Conservation (phyloP, 768 basidiomycete genomes). For the Tricholoma matsutake region DNA sequence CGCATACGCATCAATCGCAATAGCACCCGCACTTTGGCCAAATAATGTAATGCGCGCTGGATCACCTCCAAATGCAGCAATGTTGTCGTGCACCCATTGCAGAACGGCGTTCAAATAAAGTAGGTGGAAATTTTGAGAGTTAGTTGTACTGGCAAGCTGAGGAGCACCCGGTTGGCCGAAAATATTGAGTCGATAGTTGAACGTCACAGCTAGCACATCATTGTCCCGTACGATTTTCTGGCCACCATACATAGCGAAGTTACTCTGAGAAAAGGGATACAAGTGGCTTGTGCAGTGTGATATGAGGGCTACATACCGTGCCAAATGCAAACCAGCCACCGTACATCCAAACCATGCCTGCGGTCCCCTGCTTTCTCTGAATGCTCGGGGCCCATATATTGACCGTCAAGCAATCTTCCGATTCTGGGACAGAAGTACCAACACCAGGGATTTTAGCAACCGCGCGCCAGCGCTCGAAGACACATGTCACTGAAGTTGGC, state of each 20-base stretch:
- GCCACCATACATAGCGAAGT: constrained; percentile 28
- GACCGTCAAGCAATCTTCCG: constrained; percentile 34
- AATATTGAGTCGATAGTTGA: constrained; percentile 39
- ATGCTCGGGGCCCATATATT: constrained; percentile 38
- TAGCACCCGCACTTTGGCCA: constrained; percentile 37
- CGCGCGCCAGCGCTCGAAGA: constrained; percentile 22
- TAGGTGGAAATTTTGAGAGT: constrained; percentile 37
- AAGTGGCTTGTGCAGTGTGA: background rate
- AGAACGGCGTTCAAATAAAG: constrained; percentile 40
- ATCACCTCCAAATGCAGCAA: constrained; percentile 42
- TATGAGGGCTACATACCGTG: constrained; percentile 21
- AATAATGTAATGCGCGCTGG: constrained; percentile 35
- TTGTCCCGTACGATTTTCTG: constrained; percentile 31
- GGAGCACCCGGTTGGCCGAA: constrained; percentile 40
- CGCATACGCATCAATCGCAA: constrained; percentile 31
- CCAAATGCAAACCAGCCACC: constrained; percentile 38
- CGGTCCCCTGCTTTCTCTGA: constrained; percentile 29
- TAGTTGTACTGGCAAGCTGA: constrained; percentile 25
- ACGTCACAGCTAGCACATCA: constrained; percentile 33
- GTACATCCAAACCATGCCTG: constrained; percentile 38
- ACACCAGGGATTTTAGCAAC: constrained; percentile 22
- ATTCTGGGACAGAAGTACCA: constrained; percentile 25
- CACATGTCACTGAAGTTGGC: constrained; percentile 31
- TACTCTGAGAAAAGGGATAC: constrained; percentile 23
- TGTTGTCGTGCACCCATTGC: constrained; percentile 46